Evolutionary conservation across 2,329 filamentous ascomycete species (phyloP), one percentile per base, ranked within the genome.

Genomic region (Colletotrichum siamense): DNA sequence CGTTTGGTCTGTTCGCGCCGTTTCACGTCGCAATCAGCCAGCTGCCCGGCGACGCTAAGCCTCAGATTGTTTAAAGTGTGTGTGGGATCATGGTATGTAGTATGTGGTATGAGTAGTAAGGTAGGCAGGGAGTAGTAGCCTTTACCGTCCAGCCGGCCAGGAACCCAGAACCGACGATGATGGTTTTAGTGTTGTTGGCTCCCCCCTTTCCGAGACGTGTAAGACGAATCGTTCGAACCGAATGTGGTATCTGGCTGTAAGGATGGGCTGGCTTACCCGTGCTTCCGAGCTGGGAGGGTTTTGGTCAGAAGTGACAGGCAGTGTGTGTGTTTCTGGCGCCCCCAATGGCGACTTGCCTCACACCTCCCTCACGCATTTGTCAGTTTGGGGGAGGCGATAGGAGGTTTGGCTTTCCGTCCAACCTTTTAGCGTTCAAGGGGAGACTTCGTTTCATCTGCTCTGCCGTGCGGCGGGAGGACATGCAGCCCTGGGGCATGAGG

Each of bases 391-490:
- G 26, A 16, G 15, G 34, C 16, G 3, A 32, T 4, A n/a, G 34
- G n/a, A 36, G 36, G 52, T 44, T 75, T 75, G 26, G 24, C 52
- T 66, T 71, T 75, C 68, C 61, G 36, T 75, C 64, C 64, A 65
- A 69, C 57, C 70, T 76, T 73, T 52, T 24, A 32, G 52, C 16
- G 15, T 62, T 70, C 12, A 39, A 16, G 32, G 26, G 26, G 28
- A 49, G 34, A 24, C 28, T 34, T 59, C 44, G 73, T 76, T 76
- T 76, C 73, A 73, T 65, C 28, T 61, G 28, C 36, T 55, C 16
- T 18, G 36, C 36, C 62, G 64, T 69, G 68, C 34, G 64, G 70
- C 64, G 44, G 15, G 59, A 73, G 15, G n/a, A 36, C 26, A 24
- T 15, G 22, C 52, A 18, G 34, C 44, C 44, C 44, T 52, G n/a